Evolutionary conservation across 169 alveolate species (phyloP).

Genomic region (Eimeria acervulina): DNA sequence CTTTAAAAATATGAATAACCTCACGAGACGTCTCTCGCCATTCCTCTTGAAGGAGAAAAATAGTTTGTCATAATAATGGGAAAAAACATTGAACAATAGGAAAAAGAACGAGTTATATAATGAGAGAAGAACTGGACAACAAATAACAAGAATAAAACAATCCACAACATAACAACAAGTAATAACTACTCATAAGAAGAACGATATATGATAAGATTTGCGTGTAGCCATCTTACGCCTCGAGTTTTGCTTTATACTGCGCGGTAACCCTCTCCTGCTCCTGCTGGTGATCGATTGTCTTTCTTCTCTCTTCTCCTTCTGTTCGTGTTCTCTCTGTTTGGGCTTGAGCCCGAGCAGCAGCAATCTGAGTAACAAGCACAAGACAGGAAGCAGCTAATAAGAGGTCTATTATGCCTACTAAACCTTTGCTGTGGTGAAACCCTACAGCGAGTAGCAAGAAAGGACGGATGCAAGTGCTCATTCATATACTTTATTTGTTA

Average conservation of each 20-base stretch:
- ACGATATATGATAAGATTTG: neutral
- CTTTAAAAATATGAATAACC: too few species aligned
- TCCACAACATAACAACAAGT: neutral
- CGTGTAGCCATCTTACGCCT: conserved; percentile 87
- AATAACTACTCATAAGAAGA: neutral
- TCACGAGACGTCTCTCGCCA: too few species aligned
- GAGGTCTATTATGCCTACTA: too few species aligned
- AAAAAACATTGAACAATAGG: neutral
- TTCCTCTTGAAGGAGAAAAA: neutral
- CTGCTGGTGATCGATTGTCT: conserved; percentile 95
- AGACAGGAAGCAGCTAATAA: neutral
- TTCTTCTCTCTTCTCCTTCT: conserved; percentile 96
- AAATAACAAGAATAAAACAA: neutral
- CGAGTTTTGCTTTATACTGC: conserved; percentile 96
- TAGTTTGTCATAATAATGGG: neutral
- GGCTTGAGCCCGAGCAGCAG: conserved; percentile 87
- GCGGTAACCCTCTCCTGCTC: conserved; percentile 97
- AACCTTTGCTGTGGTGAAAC: neutral
- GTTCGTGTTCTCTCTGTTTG: conserved; percentile 89
- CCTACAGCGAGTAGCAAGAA: too few species aligned
- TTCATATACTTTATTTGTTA: neutral
- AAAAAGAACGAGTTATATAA: neutral
- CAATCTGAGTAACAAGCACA: conserved; percentile 32
- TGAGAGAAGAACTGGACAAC: neutral
- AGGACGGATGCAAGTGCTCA: too few species aligned